Evolutionary conservation across 2,329 filamentous ascomycete genomes (phyloP), one percentile per base, ranked within the genome.

Genomic region (Fusarium circinatum): DNA sequence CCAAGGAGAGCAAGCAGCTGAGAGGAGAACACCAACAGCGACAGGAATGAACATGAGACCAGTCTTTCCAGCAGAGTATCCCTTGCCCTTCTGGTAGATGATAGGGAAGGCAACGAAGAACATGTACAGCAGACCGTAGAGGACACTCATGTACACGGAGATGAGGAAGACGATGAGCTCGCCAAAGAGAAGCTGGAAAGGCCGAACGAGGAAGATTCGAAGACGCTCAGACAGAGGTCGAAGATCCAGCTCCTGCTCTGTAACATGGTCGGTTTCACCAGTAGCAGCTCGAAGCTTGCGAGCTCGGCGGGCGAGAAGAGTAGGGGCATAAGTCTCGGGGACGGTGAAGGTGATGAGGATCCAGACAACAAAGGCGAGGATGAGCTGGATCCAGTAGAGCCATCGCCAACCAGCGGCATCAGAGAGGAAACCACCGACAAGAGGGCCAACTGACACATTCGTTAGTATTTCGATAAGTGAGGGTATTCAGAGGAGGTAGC

Each of bases 1-100:
- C 0, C 92, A 75, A 0, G 94, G 92, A 2, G 93, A 85, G 81
- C 90, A 93, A 18, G 83, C 78, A 22, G 94, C 92, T 3, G 92
- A 93, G 47, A 84, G 68, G 4, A 96, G 24, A 22, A 96, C 93
- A 57, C 94, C 94, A 24, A 96, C 84, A 13, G 94, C 93, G 51
- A 96, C 81, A 4, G 94, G 94, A 71, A 96, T 95, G 82, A 97
- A 97, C 92, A 96, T 96, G 14, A 97, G 86, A 52, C 94, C 94
- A 0, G 94, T 95, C 34, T 85, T 91, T 41, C 92, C 89, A 34
- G 93, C 88, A 8, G 87, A 90, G 82, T 92, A 97, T 6, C 93
- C 93, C 83, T 97, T 97, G 67, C 93, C 92, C 81, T 90, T 86
- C 75, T 94, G 89, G 84, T 93, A 98, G 65, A 98, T 86, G 76